A percentile compares a stretch with the other conserved stretches of the same genome.
Conservation (phyloP, 352 stramenopile genomes). For the Saprolegnia parasitica region DNA sequence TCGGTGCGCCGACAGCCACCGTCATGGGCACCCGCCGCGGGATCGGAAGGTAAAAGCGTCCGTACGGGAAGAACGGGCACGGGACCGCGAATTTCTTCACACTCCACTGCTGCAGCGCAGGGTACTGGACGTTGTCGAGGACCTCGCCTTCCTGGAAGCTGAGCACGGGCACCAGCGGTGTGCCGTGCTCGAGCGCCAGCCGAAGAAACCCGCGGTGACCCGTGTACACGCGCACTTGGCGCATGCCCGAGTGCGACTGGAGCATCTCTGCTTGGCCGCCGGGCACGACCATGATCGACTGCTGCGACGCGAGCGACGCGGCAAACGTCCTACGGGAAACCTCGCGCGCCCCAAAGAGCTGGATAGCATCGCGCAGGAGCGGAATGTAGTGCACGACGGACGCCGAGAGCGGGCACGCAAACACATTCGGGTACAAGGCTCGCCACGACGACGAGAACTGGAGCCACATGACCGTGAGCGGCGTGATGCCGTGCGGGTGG, state of each 20-base stretch:
- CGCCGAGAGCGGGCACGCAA: conserved; percentile 63
- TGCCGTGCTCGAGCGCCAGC: conserved; percentile 68
- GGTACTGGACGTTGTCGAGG: conserved; percentile 76
- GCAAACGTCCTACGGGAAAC: conserved; percentile 62
- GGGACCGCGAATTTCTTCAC: conserved; percentile 72
- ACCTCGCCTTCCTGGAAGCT: conserved; percentile 80
- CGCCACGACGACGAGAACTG: conserved; percentile 67
- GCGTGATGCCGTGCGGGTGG: conserved; percentile 76
- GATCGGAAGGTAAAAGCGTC: conserved; percentile 57
- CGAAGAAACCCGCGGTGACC: conserved; percentile 77
- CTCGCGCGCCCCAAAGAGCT: conserved; percentile 70
- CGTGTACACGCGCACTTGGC: conserved; percentile 68
- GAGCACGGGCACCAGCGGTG: conserved; percentile 63
- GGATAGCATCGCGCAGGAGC: conserved; percentile 63
- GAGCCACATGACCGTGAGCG: conserved; percentile 72
- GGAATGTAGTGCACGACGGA: conserved; percentile 80
- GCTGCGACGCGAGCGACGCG: conserved; percentile 42
- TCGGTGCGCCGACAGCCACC: conserved; percentile 57
- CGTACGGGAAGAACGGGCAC: conserved; percentile 76
- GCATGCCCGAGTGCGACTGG: conserved; percentile 49
- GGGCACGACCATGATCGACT: conserved; percentile 71
- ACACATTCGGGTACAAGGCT: conserved; percentile 55
- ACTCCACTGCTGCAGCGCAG: conserved; percentile 69
- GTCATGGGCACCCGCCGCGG: conserved; percentile 56
- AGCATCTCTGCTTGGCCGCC: conserved; percentile 82